phyloP scores from a whole-genome alignment of 108 stramenopile genomes.

The Epipyxis sp. region DNA sequence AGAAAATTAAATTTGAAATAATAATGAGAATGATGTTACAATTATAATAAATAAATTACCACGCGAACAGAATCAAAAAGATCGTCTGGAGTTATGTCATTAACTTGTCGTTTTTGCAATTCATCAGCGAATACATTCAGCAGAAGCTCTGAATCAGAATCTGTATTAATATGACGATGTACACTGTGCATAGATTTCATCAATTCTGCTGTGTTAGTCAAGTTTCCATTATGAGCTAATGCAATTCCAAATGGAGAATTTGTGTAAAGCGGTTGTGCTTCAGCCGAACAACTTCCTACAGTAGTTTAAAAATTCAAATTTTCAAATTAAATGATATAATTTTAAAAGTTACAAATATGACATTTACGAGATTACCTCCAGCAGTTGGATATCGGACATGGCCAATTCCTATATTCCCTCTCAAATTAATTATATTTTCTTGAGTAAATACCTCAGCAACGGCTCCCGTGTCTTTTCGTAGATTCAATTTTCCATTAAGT shows the following conservation, averaged over 20 bases:
- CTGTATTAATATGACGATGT: constrained; percentile 87
- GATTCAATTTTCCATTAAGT: constrained; percentile 65
- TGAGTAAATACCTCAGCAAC: constrained; percentile 94
- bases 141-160: constrained; percentile 91
- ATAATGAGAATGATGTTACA: too few relatives aligned
- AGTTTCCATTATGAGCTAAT: constrained; percentile 96
- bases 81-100: constrained; percentile 42
- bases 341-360: constrained; percentile 63
- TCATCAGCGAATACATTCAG: constrained; percentile 93
- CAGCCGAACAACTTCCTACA: constrained; percentile 31
- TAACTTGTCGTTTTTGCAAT: constrained; percentile 47
- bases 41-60: too few relatives aligned
- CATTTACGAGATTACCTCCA: constrained; percentile 83
- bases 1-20: too few relatives aligned
- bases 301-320: neutral
- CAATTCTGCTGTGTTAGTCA: constrained; percentile 80
- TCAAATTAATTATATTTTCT: constrained; percentile 83
- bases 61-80: constrained; percentile 53
- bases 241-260: constrained; percentile 96
- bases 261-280: constrained; percentile 85
- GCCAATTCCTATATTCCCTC: constrained; percentile 85
- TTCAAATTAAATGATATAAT: neutral
- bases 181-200: constrained; percentile 39
- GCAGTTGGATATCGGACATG: constrained; percentile 97
- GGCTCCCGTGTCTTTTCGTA: constrained; percentile 92